Conservation (phyloP, 169 alveolate species). For the Plasmodium fragile region DNA sequence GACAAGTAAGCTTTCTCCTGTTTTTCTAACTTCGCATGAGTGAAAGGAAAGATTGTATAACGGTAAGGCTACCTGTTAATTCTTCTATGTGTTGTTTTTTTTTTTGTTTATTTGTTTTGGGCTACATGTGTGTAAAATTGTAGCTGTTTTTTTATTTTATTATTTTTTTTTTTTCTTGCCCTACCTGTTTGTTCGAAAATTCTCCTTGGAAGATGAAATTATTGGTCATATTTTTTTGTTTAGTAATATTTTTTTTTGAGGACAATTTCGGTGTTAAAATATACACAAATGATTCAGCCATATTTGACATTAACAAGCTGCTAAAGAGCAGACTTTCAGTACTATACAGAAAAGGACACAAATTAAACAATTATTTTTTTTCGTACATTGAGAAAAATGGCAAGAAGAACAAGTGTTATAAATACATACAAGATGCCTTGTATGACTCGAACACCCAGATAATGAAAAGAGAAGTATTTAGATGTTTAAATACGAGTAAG, state of each 20-base stretch:
- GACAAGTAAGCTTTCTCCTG: background rate
- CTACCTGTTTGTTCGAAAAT: conserved; percentile 31
- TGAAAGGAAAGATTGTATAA: background rate
- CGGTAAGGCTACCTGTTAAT: background rate
- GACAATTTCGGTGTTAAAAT: conserved; percentile 64
- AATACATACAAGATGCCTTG: conserved; percentile 74
- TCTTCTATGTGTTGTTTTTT: background rate
- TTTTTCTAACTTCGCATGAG: conserved; percentile 7
- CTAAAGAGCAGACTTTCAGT: conserved; percentile 33
- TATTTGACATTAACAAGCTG: conserved; percentile 63
- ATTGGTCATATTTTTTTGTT: conserved; percentile 37
- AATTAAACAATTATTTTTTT: conserved; percentile 71
- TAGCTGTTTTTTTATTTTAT: conserved; percentile 12
- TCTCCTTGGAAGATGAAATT: conserved; percentile 46
- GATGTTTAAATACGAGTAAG: conserved; percentile 45
- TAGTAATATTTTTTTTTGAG: conserved; percentile 62
- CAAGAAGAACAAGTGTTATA: conserved; percentile 62
- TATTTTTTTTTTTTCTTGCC: background rate
- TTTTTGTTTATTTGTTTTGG: conserved; percentile 1
- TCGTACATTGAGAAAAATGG: conserved; percentile 72
- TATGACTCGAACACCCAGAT: conserved; percentile 67
- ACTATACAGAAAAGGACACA: conserved; percentile 73
- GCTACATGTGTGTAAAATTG: background rate
- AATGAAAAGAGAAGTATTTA: conserved; percentile 58
- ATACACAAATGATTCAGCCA: conserved; percentile 60